Percentiles rank a stretch among this genome's conserved stretches.
phyloP scores from a whole-genome alignment of 2,329 filamentous ascomycete genomes.

The Amylocarpus encephaloides region DNA sequence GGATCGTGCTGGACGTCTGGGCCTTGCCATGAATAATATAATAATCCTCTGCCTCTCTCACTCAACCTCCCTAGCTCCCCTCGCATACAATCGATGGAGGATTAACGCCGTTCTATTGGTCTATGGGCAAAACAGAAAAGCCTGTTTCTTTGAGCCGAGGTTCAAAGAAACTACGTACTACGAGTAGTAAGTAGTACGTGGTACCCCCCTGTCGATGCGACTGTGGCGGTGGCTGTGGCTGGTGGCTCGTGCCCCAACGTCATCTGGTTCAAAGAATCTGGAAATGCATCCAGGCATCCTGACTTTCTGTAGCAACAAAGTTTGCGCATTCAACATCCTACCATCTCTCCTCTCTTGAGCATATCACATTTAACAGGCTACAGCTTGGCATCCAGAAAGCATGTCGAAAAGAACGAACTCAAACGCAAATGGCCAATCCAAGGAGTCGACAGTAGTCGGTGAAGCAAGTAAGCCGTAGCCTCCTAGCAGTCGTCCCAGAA shows the following conservation, averaged over 20 bases:
- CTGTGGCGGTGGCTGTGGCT: not conserved
- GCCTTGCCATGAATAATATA: no score
- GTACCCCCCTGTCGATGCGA: no score
- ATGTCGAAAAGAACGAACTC: slow-evolving; percentile 60
- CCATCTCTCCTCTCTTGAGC: not conserved
- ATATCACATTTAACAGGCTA: not conserved
- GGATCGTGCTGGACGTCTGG: not conserved
- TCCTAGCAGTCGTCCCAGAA: not conserved
- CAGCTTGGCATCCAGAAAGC: slow-evolving; percentile 13
- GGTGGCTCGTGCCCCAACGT: not conserved
- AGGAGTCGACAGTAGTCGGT: slow-evolving; percentile 34
- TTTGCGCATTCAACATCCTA: not conserved
- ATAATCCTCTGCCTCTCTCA: no score
- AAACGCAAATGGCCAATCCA: slow-evolving; percentile 43
- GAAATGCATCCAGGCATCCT: not conserved
- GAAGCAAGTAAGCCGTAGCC: slow-evolving; percentile 37
- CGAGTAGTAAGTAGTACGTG: no score
- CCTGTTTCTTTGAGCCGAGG: not conserved
- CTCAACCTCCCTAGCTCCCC: no score
- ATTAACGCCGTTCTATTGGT: no score
- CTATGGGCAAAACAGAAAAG: not conserved
- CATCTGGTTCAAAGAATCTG: not conserved
- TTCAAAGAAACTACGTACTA: no score
- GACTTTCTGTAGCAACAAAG: not conserved
- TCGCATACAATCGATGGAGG: no score